Conservation (phyloP, 2,329 filamentous ascomycete genomes). For the Cytospora schulzeri region DNA sequence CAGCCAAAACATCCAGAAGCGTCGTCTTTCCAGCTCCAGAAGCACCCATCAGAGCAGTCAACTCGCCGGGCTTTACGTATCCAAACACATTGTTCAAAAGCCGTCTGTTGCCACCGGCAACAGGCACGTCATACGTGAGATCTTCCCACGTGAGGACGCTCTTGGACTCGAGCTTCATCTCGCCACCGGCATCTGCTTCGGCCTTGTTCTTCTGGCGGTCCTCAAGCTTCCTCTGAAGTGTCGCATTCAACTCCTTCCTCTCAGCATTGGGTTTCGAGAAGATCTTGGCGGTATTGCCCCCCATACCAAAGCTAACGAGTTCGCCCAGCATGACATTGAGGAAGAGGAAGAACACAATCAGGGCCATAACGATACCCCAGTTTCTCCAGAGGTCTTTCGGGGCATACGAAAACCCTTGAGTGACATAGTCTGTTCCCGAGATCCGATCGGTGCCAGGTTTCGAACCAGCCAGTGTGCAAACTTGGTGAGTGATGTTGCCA, state of each 20-base stretch:
- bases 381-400: conserved; percentile 76
- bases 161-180: conserved; percentile 59
- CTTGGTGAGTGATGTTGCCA: conserved; percentile 70
- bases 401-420: conserved; percentile 67
- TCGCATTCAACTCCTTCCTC: conserved; percentile 65
- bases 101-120: conserved; percentile 56
- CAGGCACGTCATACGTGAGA: conserved; percentile 74
- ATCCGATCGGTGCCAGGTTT: conserved; percentile 64
- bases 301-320: conserved; percentile 74
- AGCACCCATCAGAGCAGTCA: conserved; percentile 80
- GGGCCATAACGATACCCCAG: conserved; percentile 75
- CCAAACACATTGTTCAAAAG: conserved; percentile 62
- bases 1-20: conserved; percentile 72
- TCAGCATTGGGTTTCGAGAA: conserved; percentile 73
- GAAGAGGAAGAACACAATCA: conserved; percentile 75
- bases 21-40: conserved; percentile 90
- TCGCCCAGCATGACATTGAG: conserved; percentile 81
- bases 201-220: conserved; percentile 51
- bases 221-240: conserved; percentile 61
- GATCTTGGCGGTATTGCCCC: conserved; percentile 78
- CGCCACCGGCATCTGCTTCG: conserved; percentile 44
- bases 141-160: conserved; percentile 84
- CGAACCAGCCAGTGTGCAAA: conserved; percentile 78
- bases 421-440: conserved; percentile 69
- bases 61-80: conserved; percentile 74